Percentiles rank a stretch among this genome's conserved stretches.
Evolutionary conservation across 108 stramenopile genomes (phyloP).

Genomic region (Fragilaria crotonensis): DNA sequence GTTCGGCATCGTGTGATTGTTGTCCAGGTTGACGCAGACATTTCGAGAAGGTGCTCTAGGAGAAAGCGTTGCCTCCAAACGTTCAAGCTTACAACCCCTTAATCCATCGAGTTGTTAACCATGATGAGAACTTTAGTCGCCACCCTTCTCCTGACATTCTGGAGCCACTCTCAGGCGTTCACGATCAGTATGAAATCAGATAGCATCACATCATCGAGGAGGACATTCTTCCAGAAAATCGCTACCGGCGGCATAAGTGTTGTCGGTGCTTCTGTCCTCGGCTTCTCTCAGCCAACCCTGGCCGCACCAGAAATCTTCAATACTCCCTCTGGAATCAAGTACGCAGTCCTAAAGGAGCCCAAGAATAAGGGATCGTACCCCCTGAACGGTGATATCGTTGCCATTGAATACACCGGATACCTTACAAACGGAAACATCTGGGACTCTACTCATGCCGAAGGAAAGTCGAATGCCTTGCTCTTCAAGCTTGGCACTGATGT

Average conservation of each 20-base stretch:
- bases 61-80: too few species aligned
- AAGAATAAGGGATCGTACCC: constrained; percentile 35
- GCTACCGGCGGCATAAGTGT: constrained; percentile 6
- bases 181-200: neutral
- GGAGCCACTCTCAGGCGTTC: neutral
- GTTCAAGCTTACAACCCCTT: too few species aligned
- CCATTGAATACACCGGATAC: constrained; percentile 85
- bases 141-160: too few species aligned
- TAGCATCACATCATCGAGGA: constrained; percentile 6
- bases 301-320: constrained; percentile 65
- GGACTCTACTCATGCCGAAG: constrained; percentile 80
- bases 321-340: constrained; percentile 58
- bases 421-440: constrained; percentile 72
- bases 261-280: constrained; percentile 5
- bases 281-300: constrained; percentile 8
- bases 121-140: too few species aligned
- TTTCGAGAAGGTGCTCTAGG: too few species aligned
- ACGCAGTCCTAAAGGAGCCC: constrained; percentile 51
- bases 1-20: too few species aligned
- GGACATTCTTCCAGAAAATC: constrained; percentile 19
- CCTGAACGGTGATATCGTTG: constrained; percentile 66
- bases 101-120: too few species aligned
- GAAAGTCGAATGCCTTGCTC: constrained; percentile 63
- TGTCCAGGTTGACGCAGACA: too few species aligned
- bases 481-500: constrained; percentile 66